These are phyloP conservation scores for Elaeagnus macrophylla DNA, from an alignment of 306 rosid species.

Conservation along the genomic window DNA sequence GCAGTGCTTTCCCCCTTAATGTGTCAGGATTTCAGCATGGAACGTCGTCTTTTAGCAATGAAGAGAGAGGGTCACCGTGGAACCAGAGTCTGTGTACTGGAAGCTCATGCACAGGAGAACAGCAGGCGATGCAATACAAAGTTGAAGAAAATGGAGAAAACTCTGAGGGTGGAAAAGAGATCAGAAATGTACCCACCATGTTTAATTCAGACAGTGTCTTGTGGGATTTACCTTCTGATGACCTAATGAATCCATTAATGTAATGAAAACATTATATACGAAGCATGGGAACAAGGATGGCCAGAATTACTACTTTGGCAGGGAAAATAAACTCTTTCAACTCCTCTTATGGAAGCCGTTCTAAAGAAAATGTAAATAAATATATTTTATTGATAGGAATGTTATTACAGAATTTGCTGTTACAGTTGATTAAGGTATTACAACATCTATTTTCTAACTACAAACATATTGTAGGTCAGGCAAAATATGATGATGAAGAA, in stretches of 20 bases:
- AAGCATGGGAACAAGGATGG: conserved; percentile 2
- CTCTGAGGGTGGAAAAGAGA: conserved; percentile 50
- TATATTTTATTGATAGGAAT: conserved; percentile 39
- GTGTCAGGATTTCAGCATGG: conserved; percentile 44
- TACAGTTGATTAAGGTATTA: conserved; percentile 26
- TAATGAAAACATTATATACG: conserved; percentile 25
- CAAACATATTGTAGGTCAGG: conserved; percentile 46
- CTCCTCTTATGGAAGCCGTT: conserved; percentile 10
- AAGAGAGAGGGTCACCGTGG: conserved; percentile 71
- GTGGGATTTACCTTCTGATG: conserved; percentile 87
- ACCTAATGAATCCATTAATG: conserved; percentile 61
- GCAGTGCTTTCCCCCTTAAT: conserved; percentile 51
- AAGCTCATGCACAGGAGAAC: conserved; percentile 77
- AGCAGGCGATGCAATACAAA: conserved; percentile 50
- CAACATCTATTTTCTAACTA: conserved; percentile 27
- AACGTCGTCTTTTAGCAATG: conserved; percentile 43
- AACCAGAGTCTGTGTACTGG: conserved; percentile 72
- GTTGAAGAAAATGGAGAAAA: conserved; percentile 51
- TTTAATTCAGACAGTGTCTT: conserved; percentile 67
- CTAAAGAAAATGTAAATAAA: conserved; percentile 57
- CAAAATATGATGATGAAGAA: conserved; percentile 90
- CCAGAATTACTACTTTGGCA: conserved; percentile 21
- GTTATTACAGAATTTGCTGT: conserved; percentile 19
- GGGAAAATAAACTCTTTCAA: conserved; percentile 34
- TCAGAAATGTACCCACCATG: conserved; percentile 51